phyloP scores from a whole-genome alignment of 805 yeast genomes.

The Teunomyces aglyptinius region DNA sequence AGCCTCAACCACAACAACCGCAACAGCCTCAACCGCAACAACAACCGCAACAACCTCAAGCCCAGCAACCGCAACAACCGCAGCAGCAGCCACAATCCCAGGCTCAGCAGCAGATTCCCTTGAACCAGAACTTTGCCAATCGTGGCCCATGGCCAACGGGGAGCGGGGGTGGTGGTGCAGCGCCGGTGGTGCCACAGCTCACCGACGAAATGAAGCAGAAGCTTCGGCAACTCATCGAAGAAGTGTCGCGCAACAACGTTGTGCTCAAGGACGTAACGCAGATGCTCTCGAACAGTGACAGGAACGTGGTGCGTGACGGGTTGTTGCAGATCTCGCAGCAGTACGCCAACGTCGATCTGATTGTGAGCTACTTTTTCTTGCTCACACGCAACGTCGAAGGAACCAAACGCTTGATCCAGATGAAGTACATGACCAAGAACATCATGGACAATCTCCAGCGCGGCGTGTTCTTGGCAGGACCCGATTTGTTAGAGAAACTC shows the following conservation, averaged over 20 bases:
- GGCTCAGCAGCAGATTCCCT: background rate
- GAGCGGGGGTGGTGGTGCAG: too few relatives aligned
- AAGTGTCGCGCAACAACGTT: conserved; percentile 65
- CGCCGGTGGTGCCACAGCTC: conserved; percentile 31
- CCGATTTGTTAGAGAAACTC: conserved; percentile 67
- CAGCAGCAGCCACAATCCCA: conserved; percentile 5
- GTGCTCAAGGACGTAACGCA: conserved; percentile 65
- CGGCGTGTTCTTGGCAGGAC: conserved; percentile 67
- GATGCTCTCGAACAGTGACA: conserved; percentile 61
- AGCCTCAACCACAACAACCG: conserved; percentile 6
- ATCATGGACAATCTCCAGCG: conserved; percentile 67
- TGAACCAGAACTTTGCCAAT: conserved; percentile 15
- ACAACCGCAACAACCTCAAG: conserved; percentile 5
- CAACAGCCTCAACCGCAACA: background rate
- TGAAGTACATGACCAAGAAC: conserved; percentile 75
- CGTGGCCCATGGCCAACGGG: too few relatives aligned
- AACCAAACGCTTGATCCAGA: conserved; percentile 71
- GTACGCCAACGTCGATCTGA: conserved; percentile 66
- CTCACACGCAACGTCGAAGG: conserved; percentile 74
- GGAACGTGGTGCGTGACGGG: conserved; percentile 54
- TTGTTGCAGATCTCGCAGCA: conserved; percentile 56
- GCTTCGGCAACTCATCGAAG: conserved; percentile 63
- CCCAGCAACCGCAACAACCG: conserved; percentile 2
- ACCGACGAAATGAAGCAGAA: conserved; percentile 63
- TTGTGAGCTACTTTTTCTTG: conserved; percentile 75